Evolutionary conservation across 257 asterid genomes (phyloP).

Genomic region (Paraleonurus japonicus): DNA sequence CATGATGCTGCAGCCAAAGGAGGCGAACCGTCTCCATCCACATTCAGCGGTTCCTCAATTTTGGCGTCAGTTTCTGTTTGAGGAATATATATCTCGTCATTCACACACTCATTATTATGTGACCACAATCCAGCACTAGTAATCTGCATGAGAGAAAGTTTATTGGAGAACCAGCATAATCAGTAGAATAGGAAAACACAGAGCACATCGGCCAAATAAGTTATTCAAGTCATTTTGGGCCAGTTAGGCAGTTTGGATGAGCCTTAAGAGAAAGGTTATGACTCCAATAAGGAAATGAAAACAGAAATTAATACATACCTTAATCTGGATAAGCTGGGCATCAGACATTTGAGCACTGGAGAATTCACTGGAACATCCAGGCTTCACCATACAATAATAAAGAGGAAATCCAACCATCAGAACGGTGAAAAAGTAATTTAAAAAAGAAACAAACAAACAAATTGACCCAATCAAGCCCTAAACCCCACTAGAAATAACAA

Average conservation of each 20-base stretch:
- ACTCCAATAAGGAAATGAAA: constrained; percentile 2
- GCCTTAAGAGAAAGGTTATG: neutral
- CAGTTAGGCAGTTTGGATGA: constrained; percentile 1
- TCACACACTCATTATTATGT: constrained; percentile 49
- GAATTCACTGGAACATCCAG: constrained; percentile 95
- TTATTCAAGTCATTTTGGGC: neutral
- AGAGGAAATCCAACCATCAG: constrained; percentile 10
- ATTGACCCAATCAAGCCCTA: constrained; percentile 4
- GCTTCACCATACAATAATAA: constrained; percentile 46
- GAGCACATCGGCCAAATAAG: constrained; percentile 8
- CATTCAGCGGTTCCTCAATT: constrained; percentile 32
- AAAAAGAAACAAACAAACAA: neutral
- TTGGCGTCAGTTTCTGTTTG: constrained; percentile 30
- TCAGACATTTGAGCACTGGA: constrained; percentile 53
- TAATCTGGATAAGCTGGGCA: constrained; percentile 84
- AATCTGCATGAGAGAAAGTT: constrained; percentile 54
- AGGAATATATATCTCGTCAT: constrained; percentile 29
- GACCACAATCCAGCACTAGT: constrained; percentile 86
- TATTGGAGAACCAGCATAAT: constrained; percentile 8
- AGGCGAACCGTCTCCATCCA: constrained; percentile 46
- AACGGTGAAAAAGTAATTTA: neutral
- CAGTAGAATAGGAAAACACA: constrained; percentile 7
- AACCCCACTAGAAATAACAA: constrained; percentile 6
- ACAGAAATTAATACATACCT: constrained; percentile 40
- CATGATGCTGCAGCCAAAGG: constrained; percentile 43